A percentile compares a stretch with the other conserved stretches of the same genome.
Evolutionary conservation across 1,284 basidiomycete species (phyloP).

Genomic region (Clitocybe nebularis): DNA sequence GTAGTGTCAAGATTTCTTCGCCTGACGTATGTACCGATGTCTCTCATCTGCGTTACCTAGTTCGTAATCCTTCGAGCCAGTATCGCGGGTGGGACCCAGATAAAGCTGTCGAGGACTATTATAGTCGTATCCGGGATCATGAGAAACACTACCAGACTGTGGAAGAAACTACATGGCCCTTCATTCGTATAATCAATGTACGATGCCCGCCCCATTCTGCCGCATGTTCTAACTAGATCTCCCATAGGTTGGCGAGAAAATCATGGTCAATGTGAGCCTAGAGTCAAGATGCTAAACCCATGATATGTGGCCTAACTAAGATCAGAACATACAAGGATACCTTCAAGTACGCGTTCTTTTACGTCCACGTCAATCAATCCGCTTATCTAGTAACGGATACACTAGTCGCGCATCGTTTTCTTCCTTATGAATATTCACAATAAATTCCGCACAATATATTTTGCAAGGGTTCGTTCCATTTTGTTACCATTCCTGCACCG

Average conservation of each 20-base stretch:
- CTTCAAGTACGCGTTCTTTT: constrained; percentile 50
- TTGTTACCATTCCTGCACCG: constrained; percentile 1
- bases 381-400: not conserved
- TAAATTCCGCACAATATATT: constrained; percentile 85
- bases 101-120: constrained; percentile 89
- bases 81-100: constrained; percentile 93
- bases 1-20: constrained; percentile 96
- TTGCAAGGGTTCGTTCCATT: constrained; percentile 69
- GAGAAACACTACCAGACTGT: constrained; percentile 89
- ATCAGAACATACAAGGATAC: constrained; percentile 88
- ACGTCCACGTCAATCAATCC: no score
- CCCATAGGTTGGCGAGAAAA: constrained; percentile 82
- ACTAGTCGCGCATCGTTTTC: constrained; percentile 87
- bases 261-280: constrained; percentile 77
- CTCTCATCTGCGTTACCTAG: constrained; percentile 4
- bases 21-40: constrained; percentile 74
- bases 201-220: constrained; percentile 15
- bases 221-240: constrained; percentile 1
- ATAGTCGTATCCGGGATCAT: constrained; percentile 83
- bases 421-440: constrained; percentile 99
- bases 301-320: no score
- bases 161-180: constrained; percentile 83
- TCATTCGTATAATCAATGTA: constrained; percentile 94
- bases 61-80: constrained; percentile 35
- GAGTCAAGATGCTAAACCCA: no score